Evolutionary conservation across 2,329 filamentous ascomycete genomes (phyloP).

Genomic region (Colletotrichum cuscutae): DNA sequence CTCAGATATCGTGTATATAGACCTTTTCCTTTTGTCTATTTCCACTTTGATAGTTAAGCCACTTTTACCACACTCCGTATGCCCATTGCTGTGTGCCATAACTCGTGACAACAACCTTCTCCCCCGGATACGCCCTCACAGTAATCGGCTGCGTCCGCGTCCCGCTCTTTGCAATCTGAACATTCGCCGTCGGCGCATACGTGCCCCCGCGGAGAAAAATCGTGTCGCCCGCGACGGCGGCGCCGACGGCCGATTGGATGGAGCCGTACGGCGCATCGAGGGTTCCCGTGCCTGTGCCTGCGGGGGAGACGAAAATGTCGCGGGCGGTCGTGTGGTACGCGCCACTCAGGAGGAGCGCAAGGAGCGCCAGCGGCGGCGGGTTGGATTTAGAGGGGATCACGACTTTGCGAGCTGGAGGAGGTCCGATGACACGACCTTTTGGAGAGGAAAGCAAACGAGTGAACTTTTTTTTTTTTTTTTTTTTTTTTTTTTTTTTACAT

Average conservation of each 20-base stretch:
- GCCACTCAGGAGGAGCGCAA: background rate
- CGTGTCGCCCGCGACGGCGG: conserved; percentile 52
- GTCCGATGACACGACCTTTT: no score
- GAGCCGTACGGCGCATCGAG: conserved; percentile 50
- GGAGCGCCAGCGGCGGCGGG: background rate
- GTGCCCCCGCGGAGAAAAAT: conserved; percentile 55
- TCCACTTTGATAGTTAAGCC: no score
- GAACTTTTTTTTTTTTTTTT: no score
- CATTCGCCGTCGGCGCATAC: conserved; percentile 53
- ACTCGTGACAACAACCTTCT: conserved; percentile 55
- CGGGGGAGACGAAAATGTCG: conserved; percentile 53
- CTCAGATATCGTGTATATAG: no score
- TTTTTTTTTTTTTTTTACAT: no score
- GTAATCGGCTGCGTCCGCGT: conserved; percentile 50
- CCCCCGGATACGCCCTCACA: conserved; percentile 49
- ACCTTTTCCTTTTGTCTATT: no score
- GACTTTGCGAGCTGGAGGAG: no score
- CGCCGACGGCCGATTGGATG: conserved; percentile 54
- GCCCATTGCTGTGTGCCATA: no score
- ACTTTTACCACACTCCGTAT: no score
- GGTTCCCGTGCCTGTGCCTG: conserved; percentile 49
- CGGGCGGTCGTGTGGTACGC: conserved; percentile 4
- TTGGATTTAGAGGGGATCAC: background rate
- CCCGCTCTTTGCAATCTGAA: conserved; percentile 54
- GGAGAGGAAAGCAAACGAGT: no score